phyloP scores from a whole-genome alignment of 2,329 filamentous ascomycete species.

The Fusarium musae region DNA sequence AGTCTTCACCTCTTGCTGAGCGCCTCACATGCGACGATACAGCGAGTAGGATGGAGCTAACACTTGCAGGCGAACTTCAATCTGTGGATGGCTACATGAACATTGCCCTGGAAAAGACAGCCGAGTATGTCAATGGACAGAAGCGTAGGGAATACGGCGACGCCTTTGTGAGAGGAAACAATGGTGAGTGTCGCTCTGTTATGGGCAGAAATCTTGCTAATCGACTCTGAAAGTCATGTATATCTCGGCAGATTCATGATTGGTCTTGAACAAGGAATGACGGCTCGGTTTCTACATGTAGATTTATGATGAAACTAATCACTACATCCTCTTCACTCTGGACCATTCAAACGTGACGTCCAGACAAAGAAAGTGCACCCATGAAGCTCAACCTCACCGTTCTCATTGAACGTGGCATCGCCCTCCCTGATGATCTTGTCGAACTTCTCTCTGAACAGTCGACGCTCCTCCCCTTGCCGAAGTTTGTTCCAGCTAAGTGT shows the following conservation, averaged over 20 bases:
- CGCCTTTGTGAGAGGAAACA: slow-evolving; percentile 95
- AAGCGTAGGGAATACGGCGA: slow-evolving; percentile 89
- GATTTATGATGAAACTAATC: background rate
- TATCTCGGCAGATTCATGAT: slow-evolving; percentile 70
- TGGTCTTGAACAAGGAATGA: slow-evolving; percentile 33
- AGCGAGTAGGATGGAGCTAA: slow-evolving; percentile 4
- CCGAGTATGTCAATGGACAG: slow-evolving; percentile 88
- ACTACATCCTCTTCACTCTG: background rate
- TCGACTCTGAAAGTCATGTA: slow-evolving; percentile 69
- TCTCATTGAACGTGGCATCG: slow-evolving; percentile 68
- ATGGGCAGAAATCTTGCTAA: slow-evolving; percentile 15
- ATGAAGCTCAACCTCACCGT: slow-evolving; percentile 72
- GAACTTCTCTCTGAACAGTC: slow-evolving; percentile 60
- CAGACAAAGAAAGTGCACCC: slow-evolving; percentile 72
- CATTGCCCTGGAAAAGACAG: slow-evolving; percentile 95
- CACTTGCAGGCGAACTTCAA: slow-evolving; percentile 81
- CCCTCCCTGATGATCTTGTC: slow-evolving; percentile 63
- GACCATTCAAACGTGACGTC: slow-evolving; percentile 58
- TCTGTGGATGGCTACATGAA: slow-evolving; percentile 99
- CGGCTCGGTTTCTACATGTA: slow-evolving; percentile 18
- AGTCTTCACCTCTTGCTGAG: slow-evolving; percentile 32
- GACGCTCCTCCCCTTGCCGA: slow-evolving; percentile 62
- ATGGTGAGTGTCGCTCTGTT: slow-evolving; percentile 68
- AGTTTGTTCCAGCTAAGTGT: slow-evolving; percentile 77
- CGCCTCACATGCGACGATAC: background rate